Percentiles rank a stretch among this genome's conserved stretches.
Conservation (phyloP, 2,329 filamentous ascomycete genomes). For the Colletotrichum filicis region DNA sequence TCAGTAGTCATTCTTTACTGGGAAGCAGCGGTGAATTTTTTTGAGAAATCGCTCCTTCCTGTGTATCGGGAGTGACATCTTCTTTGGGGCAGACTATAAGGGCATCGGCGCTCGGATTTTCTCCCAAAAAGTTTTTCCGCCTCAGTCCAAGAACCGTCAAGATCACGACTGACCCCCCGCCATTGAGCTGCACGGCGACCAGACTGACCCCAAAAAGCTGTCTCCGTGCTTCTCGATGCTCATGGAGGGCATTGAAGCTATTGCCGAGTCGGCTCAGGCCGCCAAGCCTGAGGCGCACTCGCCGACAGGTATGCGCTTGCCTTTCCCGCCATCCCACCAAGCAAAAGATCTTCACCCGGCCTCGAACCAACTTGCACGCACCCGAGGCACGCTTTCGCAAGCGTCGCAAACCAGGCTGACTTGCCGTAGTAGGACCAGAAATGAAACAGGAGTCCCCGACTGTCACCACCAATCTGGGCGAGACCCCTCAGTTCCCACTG, state of each 20-base stretch:
- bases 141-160: constrained; percentile 38
- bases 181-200: constrained; percentile 21
- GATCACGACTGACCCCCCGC: constrained; percentile 17
- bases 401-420: constrained; percentile 40
- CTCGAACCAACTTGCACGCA: constrained; percentile 20
- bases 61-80: constrained; percentile 51
- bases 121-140: constrained; percentile 57
- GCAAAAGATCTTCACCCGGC: constrained; percentile 31
- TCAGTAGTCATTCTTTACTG: constrained; percentile 2
- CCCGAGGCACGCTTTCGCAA: constrained; percentile 1
- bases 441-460: constrained; percentile 52
- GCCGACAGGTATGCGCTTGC: constrained; percentile 46
- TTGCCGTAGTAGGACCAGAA: constrained; percentile 39
- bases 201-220: constrained; percentile 18
- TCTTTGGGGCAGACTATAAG: constrained; percentile 54
- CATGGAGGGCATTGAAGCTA: constrained; percentile 45
- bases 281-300: constrained; percentile 47
- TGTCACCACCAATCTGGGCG: constrained; percentile 43
- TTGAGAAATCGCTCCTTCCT: constrained; percentile 47
- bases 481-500: constrained; percentile 48
- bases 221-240: constrained; percentile 31
- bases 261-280: constrained; percentile 54
- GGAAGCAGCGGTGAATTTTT: constrained; percentile 39
- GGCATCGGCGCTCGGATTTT: constrained; percentile 45
- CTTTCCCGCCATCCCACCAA: constrained; percentile 10